These are phyloP conservation scores for Fraxinus americana DNA, from an alignment of 257 asterid genomes.

Conservation along the genomic window DNA sequence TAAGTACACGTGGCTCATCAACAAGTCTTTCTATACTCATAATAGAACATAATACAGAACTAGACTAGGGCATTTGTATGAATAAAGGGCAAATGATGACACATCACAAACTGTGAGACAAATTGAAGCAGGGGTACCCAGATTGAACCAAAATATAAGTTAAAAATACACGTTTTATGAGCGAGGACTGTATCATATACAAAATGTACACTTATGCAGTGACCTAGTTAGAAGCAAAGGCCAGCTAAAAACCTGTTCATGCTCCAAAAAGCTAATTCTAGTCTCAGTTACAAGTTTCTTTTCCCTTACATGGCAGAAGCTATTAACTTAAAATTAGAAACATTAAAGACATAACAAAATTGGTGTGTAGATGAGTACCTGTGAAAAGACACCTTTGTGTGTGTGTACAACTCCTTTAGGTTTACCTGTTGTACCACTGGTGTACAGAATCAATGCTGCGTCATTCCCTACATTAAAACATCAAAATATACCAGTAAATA, in stretches of 20 bases:
- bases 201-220: background rate
- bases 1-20: no score
- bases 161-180: background rate
- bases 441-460: conserved; percentile 86
- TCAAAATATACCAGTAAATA: conserved; percentile 20
- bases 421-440: conserved; percentile 99
- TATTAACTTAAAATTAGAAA: background rate
- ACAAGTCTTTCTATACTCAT: background rate
- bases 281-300: background rate
- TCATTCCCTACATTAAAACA: conserved; percentile 58
- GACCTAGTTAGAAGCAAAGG: background rate
- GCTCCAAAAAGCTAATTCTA: background rate
- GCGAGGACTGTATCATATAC: background rate
- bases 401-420: conserved; percentile 99
- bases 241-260: background rate
- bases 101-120: background rate
- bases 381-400: conserved; percentile 83
- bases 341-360: background rate
- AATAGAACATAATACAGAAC: background rate
- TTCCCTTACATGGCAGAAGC: background rate
- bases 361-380: conserved; percentile 49
- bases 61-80: background rate
- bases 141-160: background rate
- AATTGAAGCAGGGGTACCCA: no score
- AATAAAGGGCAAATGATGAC: no score